These are phyloP conservation scores for Kwoniella newhampshirensis DNA, from an alignment of 768 basidiomycete species.

Conservation along the genomic window DNA sequence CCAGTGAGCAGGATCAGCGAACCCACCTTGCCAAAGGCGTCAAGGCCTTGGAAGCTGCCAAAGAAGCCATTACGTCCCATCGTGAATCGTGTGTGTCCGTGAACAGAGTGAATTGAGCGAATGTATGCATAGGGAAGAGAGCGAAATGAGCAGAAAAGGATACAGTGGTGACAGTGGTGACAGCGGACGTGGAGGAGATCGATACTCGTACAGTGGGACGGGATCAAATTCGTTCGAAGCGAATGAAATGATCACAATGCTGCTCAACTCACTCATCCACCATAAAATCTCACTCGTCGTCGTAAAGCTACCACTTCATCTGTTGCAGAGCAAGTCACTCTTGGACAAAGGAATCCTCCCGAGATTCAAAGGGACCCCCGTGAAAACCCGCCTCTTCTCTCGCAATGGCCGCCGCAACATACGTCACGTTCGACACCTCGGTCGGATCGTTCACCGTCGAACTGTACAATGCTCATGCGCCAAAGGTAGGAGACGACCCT, in stretches of 20 bases:
- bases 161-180: neutral
- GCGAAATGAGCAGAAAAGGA: neutral
- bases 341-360: too few relatives aligned
- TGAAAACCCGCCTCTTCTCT: too few relatives aligned
- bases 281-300: too few relatives aligned
- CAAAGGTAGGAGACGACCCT: conserved; percentile 57
- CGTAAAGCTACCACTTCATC: too few relatives aligned
- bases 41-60: conserved; percentile 73
- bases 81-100: conserved; percentile 3
- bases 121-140: neutral
- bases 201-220: neutral
- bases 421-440: conserved; percentile 51
- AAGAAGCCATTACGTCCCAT: conserved; percentile 55
- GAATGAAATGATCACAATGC: neutral
- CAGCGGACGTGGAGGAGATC: conserved; percentile 8
- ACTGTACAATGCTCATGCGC: conserved; percentile 90
- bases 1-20: neutral
- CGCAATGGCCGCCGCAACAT: conserved; percentile 33
- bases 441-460: conserved; percentile 69
- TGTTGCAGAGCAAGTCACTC: too few relatives aligned
- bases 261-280: too few relatives aligned
- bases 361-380: too few relatives aligned
- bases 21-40: conserved; percentile 97
- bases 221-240: conserved; percentile 12
- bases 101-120: too few relatives aligned